phyloP scores from a whole-genome alignment of 1,139 yeast species.

The Insectozyma bohioensis region DNA sequence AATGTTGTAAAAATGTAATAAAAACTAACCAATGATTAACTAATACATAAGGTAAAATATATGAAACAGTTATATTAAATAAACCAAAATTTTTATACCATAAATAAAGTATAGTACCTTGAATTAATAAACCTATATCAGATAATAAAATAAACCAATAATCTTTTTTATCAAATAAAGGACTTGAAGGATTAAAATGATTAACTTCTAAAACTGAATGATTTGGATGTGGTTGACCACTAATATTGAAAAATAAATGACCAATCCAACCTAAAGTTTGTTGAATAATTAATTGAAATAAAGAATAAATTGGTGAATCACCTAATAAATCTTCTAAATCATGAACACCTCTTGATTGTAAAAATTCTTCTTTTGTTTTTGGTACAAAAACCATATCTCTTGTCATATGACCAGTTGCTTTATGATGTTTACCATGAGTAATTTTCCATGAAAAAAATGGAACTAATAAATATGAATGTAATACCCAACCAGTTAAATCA shows the following conservation, averaged over 20 bases:
- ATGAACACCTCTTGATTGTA: conserved; percentile 24
- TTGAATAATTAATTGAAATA: conserved; percentile 44
- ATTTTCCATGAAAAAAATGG: conserved; percentile 66
- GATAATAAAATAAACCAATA: conserved; percentile 54
- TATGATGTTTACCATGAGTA: conserved; percentile 62
- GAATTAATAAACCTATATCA: conserved; percentile 52
- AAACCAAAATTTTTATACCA: conserved; percentile 50
- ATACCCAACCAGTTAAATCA: conserved; percentile 59
- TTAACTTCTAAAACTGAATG: conserved; percentile 30
- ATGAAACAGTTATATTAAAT: conserved; percentile 49
- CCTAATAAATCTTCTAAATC: conserved; percentile 48
- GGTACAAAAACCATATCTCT: conserved; percentile 67
- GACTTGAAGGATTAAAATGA: conserved; percentile 56
- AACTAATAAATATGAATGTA: conserved; percentile 57
- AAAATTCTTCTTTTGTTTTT: conserved; percentile 47
- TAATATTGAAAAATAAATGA: conserved; percentile 49
- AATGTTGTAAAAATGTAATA: conserved; percentile 61
- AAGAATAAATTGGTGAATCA: conserved; percentile 55
- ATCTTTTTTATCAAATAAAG: conserved; percentile 54
- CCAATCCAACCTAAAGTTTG: conserved; percentile 56
- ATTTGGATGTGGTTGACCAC: conserved; percentile 50
- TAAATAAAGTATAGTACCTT: conserved; percentile 41
- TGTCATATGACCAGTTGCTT: conserved; percentile 60
- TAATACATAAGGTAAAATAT: conserved; percentile 56
- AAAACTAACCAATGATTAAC: conserved; percentile 68